phyloP scores from a whole-genome alignment of 2,329 filamentous ascomycete genomes.

The Diaporthe sp. region DNA sequence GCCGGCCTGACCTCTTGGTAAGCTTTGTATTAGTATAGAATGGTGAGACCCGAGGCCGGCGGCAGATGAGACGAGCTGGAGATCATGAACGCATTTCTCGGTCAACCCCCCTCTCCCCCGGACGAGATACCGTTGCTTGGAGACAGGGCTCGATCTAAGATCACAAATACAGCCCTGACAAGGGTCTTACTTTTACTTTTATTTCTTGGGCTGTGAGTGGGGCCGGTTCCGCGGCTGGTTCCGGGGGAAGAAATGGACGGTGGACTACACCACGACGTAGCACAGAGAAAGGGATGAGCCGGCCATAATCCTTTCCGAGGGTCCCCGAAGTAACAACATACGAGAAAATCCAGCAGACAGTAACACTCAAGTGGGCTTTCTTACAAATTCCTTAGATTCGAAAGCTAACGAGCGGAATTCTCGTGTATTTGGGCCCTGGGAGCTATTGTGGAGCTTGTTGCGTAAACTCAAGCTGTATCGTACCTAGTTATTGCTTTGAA shows the following conservation, averaged over 20 bases:
- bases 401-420: neutral
- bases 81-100: neutral
- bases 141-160: neutral
- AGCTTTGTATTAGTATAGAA: neutral
- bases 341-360: neutral
- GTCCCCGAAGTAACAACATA: neutral
- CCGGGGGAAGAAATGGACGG: neutral
- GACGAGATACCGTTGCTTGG: neutral
- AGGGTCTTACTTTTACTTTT: neutral
- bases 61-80: neutral
- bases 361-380: neutral
- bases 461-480: neutral
- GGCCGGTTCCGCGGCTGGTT: too few species aligned
- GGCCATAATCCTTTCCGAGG: neutral
- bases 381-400: neutral
- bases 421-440: neutral
- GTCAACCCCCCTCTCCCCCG: too few species aligned
- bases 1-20: neutral
- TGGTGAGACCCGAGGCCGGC: neutral
- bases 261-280: neutral
- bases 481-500: neutral
- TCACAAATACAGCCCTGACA: neutral
- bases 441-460: neutral
- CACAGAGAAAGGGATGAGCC: neutral
- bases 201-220: too few species aligned